A percentile compares a stretch with the other conserved stretches of the same genome.
Evolutionary conservation across 2,329 filamentous ascomycete species (phyloP).

Genomic region (Fusarium sp.): DNA sequence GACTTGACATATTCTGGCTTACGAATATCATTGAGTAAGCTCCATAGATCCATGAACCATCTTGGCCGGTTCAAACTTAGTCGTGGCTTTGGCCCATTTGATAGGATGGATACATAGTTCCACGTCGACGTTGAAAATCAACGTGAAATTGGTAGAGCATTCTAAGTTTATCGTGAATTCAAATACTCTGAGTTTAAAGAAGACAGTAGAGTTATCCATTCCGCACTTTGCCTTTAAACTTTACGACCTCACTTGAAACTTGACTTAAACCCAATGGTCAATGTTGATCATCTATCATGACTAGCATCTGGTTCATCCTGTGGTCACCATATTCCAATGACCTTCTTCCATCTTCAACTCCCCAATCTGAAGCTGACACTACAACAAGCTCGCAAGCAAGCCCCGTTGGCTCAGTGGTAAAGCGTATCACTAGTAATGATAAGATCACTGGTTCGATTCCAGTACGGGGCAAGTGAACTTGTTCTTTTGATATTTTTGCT

Average conservation of each 20-base stretch:
- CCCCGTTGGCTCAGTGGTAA: slow-evolving; percentile 37
- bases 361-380: fast-evolving
- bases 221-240: neutral
- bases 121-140: neutral
- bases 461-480: slow-evolving; percentile 26
- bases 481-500: neutral
- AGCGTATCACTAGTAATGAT: slow-evolving; percentile 39
- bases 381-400: slow-evolving; percentile 13
- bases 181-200: neutral
- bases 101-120: neutral
- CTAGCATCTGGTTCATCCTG: neutral
- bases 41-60: neutral
- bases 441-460: slow-evolving; percentile 35
- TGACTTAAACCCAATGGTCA: neutral
- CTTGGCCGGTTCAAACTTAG: neutral
- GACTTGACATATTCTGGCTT: too few relatives aligned
- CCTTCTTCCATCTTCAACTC: neutral
- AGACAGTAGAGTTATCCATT: neutral
- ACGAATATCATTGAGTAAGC: neutral
- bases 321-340: neutral
- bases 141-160: neutral
- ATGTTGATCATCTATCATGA: neutral
- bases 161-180: neutral
- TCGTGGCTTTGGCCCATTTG: too few relatives aligned
- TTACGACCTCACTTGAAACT: neutral